Conservation (phyloP, 2,329 filamentous ascomycete genomes). For the Colletotrichum sp. region DNA sequence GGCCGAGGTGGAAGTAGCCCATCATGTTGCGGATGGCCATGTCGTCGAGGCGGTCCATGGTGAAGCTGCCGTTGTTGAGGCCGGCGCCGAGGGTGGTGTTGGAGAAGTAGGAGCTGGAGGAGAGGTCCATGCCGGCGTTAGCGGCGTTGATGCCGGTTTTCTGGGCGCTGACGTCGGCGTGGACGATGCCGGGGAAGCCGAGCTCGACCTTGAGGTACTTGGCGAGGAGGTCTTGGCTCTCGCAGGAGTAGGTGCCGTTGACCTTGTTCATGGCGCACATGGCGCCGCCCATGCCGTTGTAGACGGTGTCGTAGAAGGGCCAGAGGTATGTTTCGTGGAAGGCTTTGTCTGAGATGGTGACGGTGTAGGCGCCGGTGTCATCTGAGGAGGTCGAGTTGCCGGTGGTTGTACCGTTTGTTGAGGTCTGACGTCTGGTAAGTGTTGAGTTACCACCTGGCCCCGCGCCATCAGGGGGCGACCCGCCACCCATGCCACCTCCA, state of each 20-base stretch:
- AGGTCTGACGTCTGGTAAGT: slow-evolving; percentile 62
- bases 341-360: slow-evolving; percentile 34
- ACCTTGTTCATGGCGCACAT: slow-evolving; percentile 31
- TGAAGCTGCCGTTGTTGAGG: slow-evolving; percentile 64
- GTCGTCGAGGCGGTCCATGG: slow-evolving; percentile 60
- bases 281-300: slow-evolving; percentile 22
- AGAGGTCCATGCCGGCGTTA: slow-evolving; percentile 35
- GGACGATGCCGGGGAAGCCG: slow-evolving; percentile 26
- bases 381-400: slow-evolving; percentile 57
- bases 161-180: slow-evolving; percentile 25
- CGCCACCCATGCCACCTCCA: slow-evolving; percentile 46
- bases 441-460: background rate
- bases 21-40: slow-evolving; percentile 64
- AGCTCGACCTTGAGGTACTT: slow-evolving; percentile 29
- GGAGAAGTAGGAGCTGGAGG: slow-evolving; percentile 47
- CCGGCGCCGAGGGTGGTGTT: slow-evolving; percentile 64
- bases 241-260: slow-evolving; percentile 27
- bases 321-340: slow-evolving; percentile 29
- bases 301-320: slow-evolving; percentile 25
- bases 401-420: slow-evolving; percentile 63
- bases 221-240: slow-evolving; percentile 26
- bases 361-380: background rate
- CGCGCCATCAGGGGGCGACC: slow-evolving; percentile 31
- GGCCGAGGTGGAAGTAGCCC: slow-evolving; percentile 58
- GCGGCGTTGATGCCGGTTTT: slow-evolving; percentile 26